Base-by-base conservation (phyloP, 1,284 basidiomycete genomes). In the Cystobasidium pallidum region DNA sequence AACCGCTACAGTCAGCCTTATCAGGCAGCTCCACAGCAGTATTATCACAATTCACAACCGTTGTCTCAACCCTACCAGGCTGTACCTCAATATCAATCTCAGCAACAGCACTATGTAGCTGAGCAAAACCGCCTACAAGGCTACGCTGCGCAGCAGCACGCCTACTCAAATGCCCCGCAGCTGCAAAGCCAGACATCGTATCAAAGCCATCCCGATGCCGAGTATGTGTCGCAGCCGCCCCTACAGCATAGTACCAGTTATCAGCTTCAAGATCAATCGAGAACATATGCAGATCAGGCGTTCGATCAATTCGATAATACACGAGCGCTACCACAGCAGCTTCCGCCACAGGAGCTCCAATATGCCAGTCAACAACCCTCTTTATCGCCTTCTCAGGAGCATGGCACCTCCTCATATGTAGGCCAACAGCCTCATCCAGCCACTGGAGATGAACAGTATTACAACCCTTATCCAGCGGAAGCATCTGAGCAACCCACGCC, bases 1-100 rank as follows among this genome's bases (percentile, higher is more conserved):
- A 52, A 30, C 19, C 30, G 64, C 28, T 66, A 72, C 39, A 64
- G 51, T 64, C 68, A 71, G 30, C 68, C 68, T 36, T 63, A 61
- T 43, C 57, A 54, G 21, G 24, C 30, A 24, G 21, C 54, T 8
- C 51, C 30, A 6, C 64, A 66, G 32, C 49, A 28, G 24, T 51
- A 64, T 24, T 64, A 47, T 39, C 62, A 64, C 4, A 39, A 55
- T 30, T 26, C 30, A 19, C 57, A 68, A 24, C 15, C 19, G 21
- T 41, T 28, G 43, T 28, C 61, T 11, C 43, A 52, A 24, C 41
- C 19, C 2, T 43, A 52, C 21, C 64, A 52, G 15, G 24, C 52
- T 15, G 36, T 10, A 17, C 64, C 34, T 7, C 4, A 30, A 4
- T 55, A 68, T 19, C 66, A 68, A 4, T 55, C 63, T 28, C 47